Evolutionary conservation across 352 stramenopile species (phyloP).

Genomic region (Plasmopara viticola): DNA sequence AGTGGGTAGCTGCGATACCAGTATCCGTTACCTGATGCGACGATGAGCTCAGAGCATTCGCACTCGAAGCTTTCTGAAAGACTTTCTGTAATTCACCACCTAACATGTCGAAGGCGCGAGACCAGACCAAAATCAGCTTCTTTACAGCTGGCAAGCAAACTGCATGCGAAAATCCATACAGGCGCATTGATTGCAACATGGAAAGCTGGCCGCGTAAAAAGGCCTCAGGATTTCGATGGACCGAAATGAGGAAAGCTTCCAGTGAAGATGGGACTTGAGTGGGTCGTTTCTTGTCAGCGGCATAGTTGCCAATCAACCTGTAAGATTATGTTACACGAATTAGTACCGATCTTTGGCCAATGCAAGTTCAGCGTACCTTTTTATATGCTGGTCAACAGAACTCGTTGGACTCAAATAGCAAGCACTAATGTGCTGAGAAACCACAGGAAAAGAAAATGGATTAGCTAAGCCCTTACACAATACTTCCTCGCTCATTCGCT

Average conservation of each 20-base stretch:
- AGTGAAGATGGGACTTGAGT: conserved; percentile 44
- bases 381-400: conserved; percentile 55
- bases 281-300: conserved; percentile 39
- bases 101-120: conserved; percentile 63
- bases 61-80: conserved; percentile 25
- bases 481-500: conserved; percentile 63
- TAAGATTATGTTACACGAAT: conserved; percentile 1
- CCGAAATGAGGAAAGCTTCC: conserved; percentile 56
- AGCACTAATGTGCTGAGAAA: conserved; percentile 69
- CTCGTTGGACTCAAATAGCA: conserved; percentile 67
- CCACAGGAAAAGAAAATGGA: conserved; percentile 68
- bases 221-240: conserved; percentile 66
- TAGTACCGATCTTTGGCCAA: not conserved
- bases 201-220: conserved; percentile 65
- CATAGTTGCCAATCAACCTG: conserved; percentile 52
- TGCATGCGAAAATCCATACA: conserved; percentile 51
- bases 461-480: conserved; percentile 66
- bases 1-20: conserved; percentile 22
- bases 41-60: conserved; percentile 14
- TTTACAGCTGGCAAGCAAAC: conserved; percentile 58
- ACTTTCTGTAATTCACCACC: conserved; percentile 25
- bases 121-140: conserved; percentile 73
- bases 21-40: conserved; percentile 29
- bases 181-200: conserved; percentile 57
- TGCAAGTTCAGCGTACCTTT: conserved; percentile 31